These are phyloP conservation scores for Schizophyllum commune DNA, from an alignment of 1,284 basidiomycete species.

Conservation along the genomic window DNA sequence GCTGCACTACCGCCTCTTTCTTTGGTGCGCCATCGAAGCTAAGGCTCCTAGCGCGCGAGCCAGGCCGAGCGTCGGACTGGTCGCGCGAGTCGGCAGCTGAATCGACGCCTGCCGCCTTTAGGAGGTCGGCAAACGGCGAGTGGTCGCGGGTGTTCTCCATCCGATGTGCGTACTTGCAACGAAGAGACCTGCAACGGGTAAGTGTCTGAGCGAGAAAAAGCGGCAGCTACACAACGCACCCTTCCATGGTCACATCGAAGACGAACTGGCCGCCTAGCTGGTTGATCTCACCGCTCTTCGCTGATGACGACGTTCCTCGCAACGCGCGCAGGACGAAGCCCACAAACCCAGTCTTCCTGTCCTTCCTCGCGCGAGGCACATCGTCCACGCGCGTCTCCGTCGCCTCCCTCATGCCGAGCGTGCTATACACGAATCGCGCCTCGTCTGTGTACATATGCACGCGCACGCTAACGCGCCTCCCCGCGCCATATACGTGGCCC, in stretches of 20 bases:
- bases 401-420: slow-evolving; percentile 63
- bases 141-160: slow-evolving; percentile 69
- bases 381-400: slow-evolving; percentile 22
- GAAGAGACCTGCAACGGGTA: slow-evolving; percentile 19
- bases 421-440: slow-evolving; percentile 55
- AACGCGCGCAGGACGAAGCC: slow-evolving; percentile 64
- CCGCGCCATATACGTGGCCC: background rate
- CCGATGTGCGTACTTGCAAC: slow-evolving; percentile 59
- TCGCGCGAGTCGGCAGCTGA: background rate
- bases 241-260: slow-evolving; percentile 60
- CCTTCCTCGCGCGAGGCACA: slow-evolving; percentile 59
- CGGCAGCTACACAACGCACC: slow-evolving; percentile 13
- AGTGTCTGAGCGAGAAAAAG: slow-evolving; percentile 11
- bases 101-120: slow-evolving; percentile 49
- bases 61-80: background rate
- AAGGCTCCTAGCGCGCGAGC: background rate
- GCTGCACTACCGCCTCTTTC: background rate
- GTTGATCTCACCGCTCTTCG: slow-evolving; percentile 66
- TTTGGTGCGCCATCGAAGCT: background rate
- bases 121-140: slow-evolving; percentile 57
- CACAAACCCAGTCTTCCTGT: slow-evolving; percentile 49
- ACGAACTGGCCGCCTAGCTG: slow-evolving; percentile 90
- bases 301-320: slow-evolving; percentile 71
- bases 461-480: slow-evolving; percentile 1
- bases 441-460: slow-evolving; percentile 76